A percentile compares a stretch with the other conserved stretches of the same genome.
These are phyloP conservation scores for Sporothrix luriei DNA, from an alignment of 2,329 filamentous ascomycete species.

Conservation along the genomic window DNA sequence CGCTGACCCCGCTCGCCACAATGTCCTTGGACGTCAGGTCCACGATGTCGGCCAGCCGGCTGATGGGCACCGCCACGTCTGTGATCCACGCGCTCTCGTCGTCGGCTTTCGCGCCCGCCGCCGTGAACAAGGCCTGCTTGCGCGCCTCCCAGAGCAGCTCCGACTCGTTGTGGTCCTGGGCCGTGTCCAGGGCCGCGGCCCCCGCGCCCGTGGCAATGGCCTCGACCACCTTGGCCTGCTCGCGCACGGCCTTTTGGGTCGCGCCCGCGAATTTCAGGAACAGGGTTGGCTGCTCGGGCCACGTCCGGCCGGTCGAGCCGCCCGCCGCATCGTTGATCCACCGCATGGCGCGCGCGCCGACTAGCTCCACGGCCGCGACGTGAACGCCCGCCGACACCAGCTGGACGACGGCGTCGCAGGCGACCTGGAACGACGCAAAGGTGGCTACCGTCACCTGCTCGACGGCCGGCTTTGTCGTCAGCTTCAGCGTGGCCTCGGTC, in stretches of 20 bases:
- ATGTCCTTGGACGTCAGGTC: conserved; percentile 73
- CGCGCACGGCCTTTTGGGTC: conserved; percentile 65
- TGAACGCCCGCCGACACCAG: conserved; percentile 81
- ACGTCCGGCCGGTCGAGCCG: conserved; percentile 65
- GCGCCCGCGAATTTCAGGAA: conserved; percentile 86
- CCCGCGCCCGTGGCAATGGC: conserved; percentile 63
- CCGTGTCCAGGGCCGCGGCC: conserved; percentile 75
- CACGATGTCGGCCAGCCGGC: conserved; percentile 70
- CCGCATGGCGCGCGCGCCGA: conserved; percentile 88
- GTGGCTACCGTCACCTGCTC: conserved; percentile 76
- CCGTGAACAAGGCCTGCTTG: conserved; percentile 82
- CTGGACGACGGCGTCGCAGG: conserved; percentile 77
- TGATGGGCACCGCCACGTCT: conserved; percentile 83
- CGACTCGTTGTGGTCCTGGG: conserved; percentile 66
- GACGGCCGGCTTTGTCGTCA: conserved; percentile 77
- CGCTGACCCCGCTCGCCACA: conserved; percentile 70
- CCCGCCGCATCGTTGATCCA: conserved; percentile 61
- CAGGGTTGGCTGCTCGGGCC: conserved; percentile 73
- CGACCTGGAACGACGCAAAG: conserved; percentile 63
- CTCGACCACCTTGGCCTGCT: conserved; percentile 72
- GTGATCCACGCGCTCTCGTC: conserved; percentile 79
- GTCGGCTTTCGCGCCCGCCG: conserved; percentile 66
- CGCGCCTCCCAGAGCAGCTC: conserved; percentile 79
- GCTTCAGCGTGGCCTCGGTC: conserved; percentile 85
- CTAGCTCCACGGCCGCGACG: conserved; percentile 87